Base-by-base conservation (phyloP, 2,329 filamentous ascomycete species). In the Penicillium freii region DNA sequence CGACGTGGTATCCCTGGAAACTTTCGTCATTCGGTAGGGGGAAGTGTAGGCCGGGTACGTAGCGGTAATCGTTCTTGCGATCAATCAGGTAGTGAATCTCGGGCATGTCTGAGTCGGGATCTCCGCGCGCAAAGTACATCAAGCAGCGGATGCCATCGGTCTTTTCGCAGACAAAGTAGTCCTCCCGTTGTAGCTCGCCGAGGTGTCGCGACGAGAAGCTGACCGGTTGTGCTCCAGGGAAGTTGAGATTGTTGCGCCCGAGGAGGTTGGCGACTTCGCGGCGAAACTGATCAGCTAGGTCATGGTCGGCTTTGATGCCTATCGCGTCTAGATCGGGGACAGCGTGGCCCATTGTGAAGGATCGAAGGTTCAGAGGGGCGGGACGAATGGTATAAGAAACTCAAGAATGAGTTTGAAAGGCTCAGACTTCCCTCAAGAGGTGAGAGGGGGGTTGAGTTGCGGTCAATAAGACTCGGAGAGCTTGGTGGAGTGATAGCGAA, bases 131-230 rank as follows among this genome's bases (percentile, higher is more conserved):
- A 63, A 94, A 86, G 80, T 95, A 97, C 63, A 99, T 84, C n/a
- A 99, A 84, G 74, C 95, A 97, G 62, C 94, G 87, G 62, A 97
- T 91, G 54, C 94, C 94, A 72, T 99, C 94, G 1, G 93, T 96
- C 79, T 99, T 99, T 77, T 99, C 94, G 80, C 93, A 97, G 63
- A 99, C 89, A 73, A 92, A 99, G 79, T 97, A 99, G 76, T 97
- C 94, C 70, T 89, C 82, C 57, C 82, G 82, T 60, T 88, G 86
- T 36, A 99, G 83, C 77, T 95, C 92, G n/a, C 86, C 79, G 10
- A 97, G 77, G 74, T 99, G 94, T 66, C 85, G 82, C 57, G 88
- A 82, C 54, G 90, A 82, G 73, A 99, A 99, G 70, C 91, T 96
- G 63, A 99, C 92, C 15, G 94, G 94, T 75, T 99, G 94, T 51